Evolutionary conservation across 2,329 filamentous ascomycete species (phyloP).

Genomic region (Fusarium kyushuense): DNA sequence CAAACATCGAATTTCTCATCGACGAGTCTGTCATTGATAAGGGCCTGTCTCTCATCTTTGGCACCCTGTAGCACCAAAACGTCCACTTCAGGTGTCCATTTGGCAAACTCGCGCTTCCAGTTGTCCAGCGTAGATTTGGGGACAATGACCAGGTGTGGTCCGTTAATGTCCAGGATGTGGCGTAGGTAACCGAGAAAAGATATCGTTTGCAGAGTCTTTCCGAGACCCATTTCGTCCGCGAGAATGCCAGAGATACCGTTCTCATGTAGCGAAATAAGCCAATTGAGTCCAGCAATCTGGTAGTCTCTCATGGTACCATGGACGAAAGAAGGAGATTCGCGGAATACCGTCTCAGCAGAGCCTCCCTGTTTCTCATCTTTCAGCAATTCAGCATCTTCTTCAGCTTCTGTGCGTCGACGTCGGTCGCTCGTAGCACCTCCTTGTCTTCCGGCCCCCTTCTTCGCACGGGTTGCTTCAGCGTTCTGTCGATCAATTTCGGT

Average conservation of each 20-base stretch:
- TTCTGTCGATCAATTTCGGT: slow-evolving; percentile 95
- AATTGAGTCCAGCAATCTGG: slow-evolving; percentile 94
- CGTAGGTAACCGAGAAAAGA: slow-evolving; percentile 95
- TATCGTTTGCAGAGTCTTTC: slow-evolving; percentile 97
- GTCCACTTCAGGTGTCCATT: slow-evolving; percentile 95
- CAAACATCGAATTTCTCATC: slow-evolving; percentile 98
- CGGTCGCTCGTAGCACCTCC: slow-evolving; percentile 85
- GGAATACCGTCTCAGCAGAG: slow-evolving; percentile 88
- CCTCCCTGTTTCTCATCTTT: slow-evolving; percentile 91
- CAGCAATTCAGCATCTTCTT: slow-evolving; percentile 91
- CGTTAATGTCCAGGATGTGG: slow-evolving; percentile 88
- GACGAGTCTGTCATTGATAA: slow-evolving; percentile 92
- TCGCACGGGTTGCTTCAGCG: slow-evolving; percentile 75
- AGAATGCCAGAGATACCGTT: slow-evolving; percentile 99
- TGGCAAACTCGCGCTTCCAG: slow-evolving; percentile 94
- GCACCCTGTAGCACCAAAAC: slow-evolving; percentile 93
- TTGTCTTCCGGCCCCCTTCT: slow-evolving; percentile 81
- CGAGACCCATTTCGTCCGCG: slow-evolving; percentile 98
- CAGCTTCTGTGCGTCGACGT: slow-evolving; percentile 91
- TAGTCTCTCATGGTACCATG: slow-evolving; percentile 95
- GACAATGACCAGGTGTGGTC: slow-evolving; percentile 90
- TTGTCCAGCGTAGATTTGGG: slow-evolving; percentile 99
- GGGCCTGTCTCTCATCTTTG: slow-evolving; percentile 88
- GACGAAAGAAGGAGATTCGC: slow-evolving; percentile 92
- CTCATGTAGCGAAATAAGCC: slow-evolving; percentile 96